Evolutionary conservation across 140 eudicot genomes (phyloP), one percentile per base, ranked within the genome.

Genomic region (Stevia rebaudiana): DNA sequence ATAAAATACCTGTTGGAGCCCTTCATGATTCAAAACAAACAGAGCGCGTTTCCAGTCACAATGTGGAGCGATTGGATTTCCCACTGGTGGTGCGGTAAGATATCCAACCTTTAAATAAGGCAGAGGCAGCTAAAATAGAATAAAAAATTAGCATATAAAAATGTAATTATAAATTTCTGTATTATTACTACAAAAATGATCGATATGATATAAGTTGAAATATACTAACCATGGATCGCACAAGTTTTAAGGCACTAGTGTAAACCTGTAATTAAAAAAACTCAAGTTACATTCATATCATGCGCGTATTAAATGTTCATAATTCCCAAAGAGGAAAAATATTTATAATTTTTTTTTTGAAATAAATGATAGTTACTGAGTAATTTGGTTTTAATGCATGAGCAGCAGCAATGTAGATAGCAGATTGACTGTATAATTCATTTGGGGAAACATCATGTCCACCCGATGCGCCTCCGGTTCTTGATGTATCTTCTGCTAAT

Each of bases 371-470:
- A 70, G 75, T n/a, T 63, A 90, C 97, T n/a, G 97, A 84, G 74
- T 90, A 81, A 75, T 69, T 86, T 58, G 95, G 95, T 53, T 84
- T 86, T 61, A 86, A 48, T 53, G 97, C 94, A 77, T 90, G 97
- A 48, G 95, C 97, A 77, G 95, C 89, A 5, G 97, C 97, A 78
- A 90, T 90, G 69, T 90, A 90, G 65, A 90, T 81, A 40, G 95
- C 97, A 69, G 94, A 81, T 66, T 86, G 94, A 67, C 95, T 81
- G 80, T 83, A 90, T 47, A 90, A 81, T 52, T 90, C 97, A 28
- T 86, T 69, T 16, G 92, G 79, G 33, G 90, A 81, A 54, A 83
- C 83, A 31, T 90, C 97, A 63, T 86, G 84, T 25, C 80, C 75
- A 4, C 69, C 65, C 33, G 67, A 37, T 37, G 81, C n/a, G 28